These are phyloP conservation scores for Exsudoporus frostii DNA, from an alignment of 768 basidiomycete species.

Conservation along the genomic window DNA sequence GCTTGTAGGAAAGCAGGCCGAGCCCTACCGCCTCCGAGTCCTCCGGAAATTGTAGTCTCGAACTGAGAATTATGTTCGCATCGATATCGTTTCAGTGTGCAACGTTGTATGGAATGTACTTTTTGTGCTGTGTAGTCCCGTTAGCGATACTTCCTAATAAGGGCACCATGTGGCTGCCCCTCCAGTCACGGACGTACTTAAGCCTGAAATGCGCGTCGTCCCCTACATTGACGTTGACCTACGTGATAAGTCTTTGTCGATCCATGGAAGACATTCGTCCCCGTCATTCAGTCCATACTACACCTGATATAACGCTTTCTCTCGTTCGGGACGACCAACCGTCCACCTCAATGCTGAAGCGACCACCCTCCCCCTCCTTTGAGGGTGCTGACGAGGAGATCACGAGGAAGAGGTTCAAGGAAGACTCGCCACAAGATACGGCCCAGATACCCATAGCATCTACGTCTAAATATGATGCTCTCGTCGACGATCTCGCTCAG, in stretches of 20 bases:
- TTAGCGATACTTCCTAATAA: constrained; percentile 21
- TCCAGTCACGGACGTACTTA: constrained; percentile 21
- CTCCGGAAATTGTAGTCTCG: constrained; percentile 1
- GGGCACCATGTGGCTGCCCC: constrained; percentile 25
- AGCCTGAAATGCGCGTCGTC: constrained; percentile 17
- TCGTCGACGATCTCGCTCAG: constrained; percentile 63
- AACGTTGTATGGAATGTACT: not conserved
- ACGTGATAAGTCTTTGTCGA: constrained; percentile 11
- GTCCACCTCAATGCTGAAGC: constrained; percentile 43
- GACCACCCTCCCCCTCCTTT: constrained; percentile 59
- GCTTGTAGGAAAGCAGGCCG: constrained; percentile 51
- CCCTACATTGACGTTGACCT: constrained; percentile 16
- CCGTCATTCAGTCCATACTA: not conserved
- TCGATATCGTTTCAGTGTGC: not conserved
- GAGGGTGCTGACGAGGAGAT: constrained; percentile 44
- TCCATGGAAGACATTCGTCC: constrained; percentile 18
- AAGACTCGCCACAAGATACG: constrained; percentile 32
- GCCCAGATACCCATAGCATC: constrained; percentile 12
- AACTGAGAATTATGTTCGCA: not conserved
- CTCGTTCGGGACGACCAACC: constrained; percentile 13
- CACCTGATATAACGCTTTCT: constrained; percentile 1
- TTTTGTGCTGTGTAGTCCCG: not conserved
- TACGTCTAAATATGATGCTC: constrained; percentile 23
- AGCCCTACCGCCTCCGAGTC: constrained; percentile 38
- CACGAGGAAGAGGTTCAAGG: constrained; percentile 61